These are phyloP conservation scores for Apiotrichum siamense DNA, from an alignment of 1,284 basidiomycete species.

Conservation along the genomic window DNA sequence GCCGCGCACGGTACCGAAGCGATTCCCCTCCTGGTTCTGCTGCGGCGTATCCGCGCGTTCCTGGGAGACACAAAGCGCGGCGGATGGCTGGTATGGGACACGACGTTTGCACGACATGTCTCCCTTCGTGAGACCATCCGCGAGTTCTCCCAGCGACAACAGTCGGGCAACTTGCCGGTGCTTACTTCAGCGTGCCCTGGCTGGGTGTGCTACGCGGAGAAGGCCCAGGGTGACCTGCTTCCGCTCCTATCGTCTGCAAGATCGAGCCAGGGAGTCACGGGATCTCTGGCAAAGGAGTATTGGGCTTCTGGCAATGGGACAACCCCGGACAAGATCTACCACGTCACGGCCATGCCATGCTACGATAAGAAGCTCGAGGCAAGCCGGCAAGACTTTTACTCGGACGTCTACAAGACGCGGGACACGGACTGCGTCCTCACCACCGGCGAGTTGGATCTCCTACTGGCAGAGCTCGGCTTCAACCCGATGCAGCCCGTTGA, in stretches of 20 bases:
- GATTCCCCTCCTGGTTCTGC: constrained; percentile 55
- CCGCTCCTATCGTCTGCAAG: constrained; percentile 83
- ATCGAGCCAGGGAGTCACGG: constrained; percentile 91
- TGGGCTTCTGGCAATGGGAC: constrained; percentile 59
- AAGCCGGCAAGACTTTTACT: constrained; percentile 83
- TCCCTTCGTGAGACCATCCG: constrained; percentile 71
- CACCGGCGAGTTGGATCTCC: constrained; percentile 84
- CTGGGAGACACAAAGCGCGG: constrained; percentile 29
- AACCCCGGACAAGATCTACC: constrained; percentile 80
- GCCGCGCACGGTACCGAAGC: constrained; percentile 28
- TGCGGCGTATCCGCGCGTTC: constrained; percentile 65
- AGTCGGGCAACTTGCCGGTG: constrained; percentile 64
- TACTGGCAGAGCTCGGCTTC: constrained; percentile 77
- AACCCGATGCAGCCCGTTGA: constrained; percentile 60
- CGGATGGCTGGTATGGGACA: constrained; percentile 69
- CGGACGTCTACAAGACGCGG: constrained; percentile 66
- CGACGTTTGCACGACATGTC: constrained; percentile 86
- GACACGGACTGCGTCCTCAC: constrained; percentile 98
- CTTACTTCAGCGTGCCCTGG: constrained; percentile 94
- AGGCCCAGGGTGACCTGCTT: constrained; percentile 88
- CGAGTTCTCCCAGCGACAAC: constrained; percentile 69
- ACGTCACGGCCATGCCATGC: constrained; percentile 97
- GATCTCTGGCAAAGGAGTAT: constrained; percentile 84
- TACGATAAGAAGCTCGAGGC: constrained; percentile 99
- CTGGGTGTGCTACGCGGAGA: constrained; percentile 99